Base-by-base conservation (phyloP, 441 rosid species). In the Pelargonium myrrhifolium region DNA sequence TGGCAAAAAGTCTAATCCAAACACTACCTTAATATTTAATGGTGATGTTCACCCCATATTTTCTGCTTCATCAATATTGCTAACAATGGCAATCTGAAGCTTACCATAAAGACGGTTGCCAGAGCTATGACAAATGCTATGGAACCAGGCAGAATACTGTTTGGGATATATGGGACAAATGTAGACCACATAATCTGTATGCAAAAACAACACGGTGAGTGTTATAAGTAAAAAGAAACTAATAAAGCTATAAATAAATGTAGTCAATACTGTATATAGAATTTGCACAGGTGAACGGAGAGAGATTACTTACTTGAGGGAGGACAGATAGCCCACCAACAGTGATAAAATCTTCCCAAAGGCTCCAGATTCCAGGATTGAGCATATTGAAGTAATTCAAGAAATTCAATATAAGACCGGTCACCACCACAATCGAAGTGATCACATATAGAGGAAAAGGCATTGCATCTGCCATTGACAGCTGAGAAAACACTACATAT, bases 171-270 rank as follows among this genome's bases (percentile, higher is more conserved):
- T 18, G 98, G 96, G 18, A 93, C 91, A 78, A 90, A 93, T 53
- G 97, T 93, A 17, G 94, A 89, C 98, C 98, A 90, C 89, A 89
- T 89, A 60, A 90, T 84, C 94, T 93, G 87, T 63, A 55, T 28
- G 65, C 58, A 65, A 64, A 78, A 51, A 51, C 6, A 20, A n/a
- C 20, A 51, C 4, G 58, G 58, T 51, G n/a, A 51, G 7, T n/a
- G 58, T 24, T 31, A 28, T 66, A 60, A 35, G 3, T 63, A 17
- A 40, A 8, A 35, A 18, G 7, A n/a, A 17, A 28, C 9, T n/a
- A 14, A 31, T 10, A 31, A 20, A 26, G 0, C 4, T 35, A 63
- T 5, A 47, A 14, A 47, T 11, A 47, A 9, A 7, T 43, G 9
- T 0, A 9, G 49, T 28, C 31, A 28, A 28, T 43, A 43, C 49